Evolutionary conservation across 1,139 yeast genomes (phyloP).

Genomic region (Sugiyamaella japonica): DNA sequence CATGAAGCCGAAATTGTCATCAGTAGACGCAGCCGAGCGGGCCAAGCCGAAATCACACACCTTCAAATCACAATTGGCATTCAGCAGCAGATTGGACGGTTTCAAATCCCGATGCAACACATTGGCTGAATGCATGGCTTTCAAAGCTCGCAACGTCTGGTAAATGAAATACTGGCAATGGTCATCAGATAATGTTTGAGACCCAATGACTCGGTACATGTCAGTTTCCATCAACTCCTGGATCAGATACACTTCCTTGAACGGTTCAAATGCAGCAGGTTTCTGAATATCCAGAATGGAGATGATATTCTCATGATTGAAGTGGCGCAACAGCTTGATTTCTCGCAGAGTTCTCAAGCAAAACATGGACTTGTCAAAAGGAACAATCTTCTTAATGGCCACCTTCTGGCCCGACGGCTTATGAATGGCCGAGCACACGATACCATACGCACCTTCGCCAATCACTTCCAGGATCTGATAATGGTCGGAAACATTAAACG

Average conservation of each 20-base stretch:
- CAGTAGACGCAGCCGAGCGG: conserved; percentile 54
- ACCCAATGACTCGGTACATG: conserved; percentile 82
- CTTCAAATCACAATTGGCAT: conserved; percentile 91
- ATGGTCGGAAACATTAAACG: conserved; percentile 85
- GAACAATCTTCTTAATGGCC: conserved; percentile 92
- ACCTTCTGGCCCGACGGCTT: conserved; percentile 86
- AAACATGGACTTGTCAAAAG: conserved; percentile 89
- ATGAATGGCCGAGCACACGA: conserved; percentile 91
- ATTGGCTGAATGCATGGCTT: conserved; percentile 86
- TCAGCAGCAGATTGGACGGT: conserved; percentile 82
- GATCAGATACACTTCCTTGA: conserved; percentile 84
- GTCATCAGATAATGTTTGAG: conserved; percentile 84
- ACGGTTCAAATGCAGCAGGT: conserved; percentile 71
- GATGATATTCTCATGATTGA: conserved; percentile 88
- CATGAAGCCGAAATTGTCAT: conserved; percentile 70
- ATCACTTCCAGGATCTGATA: conserved; percentile 82
- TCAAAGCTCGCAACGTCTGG: conserved; percentile 86
- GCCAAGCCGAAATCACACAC: conserved; percentile 96
- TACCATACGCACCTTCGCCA: conserved; percentile 99
- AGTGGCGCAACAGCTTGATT: conserved; percentile 81
- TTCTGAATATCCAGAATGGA: conserved; percentile 87
- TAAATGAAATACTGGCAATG: conserved; percentile 92
- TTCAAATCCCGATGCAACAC: conserved; percentile 92
- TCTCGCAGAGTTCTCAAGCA: conserved; percentile 89
- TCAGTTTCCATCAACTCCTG: conserved; percentile 98